phyloP scores from a whole-genome alignment of 2,329 filamentous ascomycete species.

The Hirsutella thompsonii region DNA sequence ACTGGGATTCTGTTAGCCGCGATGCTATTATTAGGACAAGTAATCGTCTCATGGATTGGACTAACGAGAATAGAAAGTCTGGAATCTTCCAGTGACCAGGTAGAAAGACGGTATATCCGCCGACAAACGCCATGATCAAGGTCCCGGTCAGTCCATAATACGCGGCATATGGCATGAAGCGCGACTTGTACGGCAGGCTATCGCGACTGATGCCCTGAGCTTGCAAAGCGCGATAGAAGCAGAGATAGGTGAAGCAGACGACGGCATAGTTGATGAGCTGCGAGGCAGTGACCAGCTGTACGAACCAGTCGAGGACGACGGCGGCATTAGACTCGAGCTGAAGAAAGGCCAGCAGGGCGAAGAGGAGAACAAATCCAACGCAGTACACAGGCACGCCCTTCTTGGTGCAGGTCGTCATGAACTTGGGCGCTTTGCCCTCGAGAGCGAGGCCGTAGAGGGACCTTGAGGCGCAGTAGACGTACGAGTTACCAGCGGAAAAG shows the following conservation, averaged over 20 bases:
- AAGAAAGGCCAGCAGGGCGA: constrained; percentile 61
- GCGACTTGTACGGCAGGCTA: constrained; percentile 56
- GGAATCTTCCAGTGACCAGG: constrained; percentile 50
- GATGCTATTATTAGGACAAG: too few relatives aligned
- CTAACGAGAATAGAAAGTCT: constrained; percentile 59
- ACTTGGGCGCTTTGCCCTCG: constrained; percentile 50
- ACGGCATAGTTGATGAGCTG: constrained; percentile 62
- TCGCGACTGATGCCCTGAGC: constrained; percentile 57
- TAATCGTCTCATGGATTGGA: constrained; percentile 5
- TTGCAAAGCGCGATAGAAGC: constrained; percentile 55
- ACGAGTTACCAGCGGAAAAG: constrained; percentile 54
- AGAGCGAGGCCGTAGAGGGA: constrained; percentile 56
- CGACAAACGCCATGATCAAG: constrained; percentile 59
- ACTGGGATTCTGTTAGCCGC: constrained; percentile 10
- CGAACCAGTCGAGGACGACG: constrained; percentile 60
- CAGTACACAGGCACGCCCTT: constrained; percentile 64
- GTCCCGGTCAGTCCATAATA: constrained; percentile 52
- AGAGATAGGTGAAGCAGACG: constrained; percentile 58
- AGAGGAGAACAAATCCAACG: constrained; percentile 49
- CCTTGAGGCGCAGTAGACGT: constrained; percentile 51
- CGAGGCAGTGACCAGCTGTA: constrained; percentile 56
- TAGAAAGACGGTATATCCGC: constrained; percentile 62
- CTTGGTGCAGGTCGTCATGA: constrained; percentile 48
- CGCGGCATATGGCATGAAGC: constrained; percentile 58
- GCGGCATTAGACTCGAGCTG: constrained; percentile 54